These are phyloP conservation scores for Trypanosoma avium DNA, from an alignment of 208 protist genomes.

Conservation along the genomic window DNA sequence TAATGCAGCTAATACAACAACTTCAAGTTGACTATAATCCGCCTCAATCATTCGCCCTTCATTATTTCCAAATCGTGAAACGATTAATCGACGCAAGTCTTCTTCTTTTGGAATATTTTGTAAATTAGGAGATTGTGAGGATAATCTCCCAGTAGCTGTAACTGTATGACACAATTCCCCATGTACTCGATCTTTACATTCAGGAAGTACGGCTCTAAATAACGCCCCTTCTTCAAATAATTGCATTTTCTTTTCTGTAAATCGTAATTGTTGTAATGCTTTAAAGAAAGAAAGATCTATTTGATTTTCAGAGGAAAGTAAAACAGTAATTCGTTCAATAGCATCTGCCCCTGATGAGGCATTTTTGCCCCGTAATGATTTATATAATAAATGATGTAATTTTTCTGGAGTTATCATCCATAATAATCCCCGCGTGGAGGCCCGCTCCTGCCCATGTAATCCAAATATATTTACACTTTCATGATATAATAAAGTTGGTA, in stretches of 20 bases:
- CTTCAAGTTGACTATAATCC: constrained; percentile 91
- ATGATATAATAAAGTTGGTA: constrained; percentile 34
- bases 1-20: constrained; percentile 87
- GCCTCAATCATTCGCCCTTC: constrained; percentile 88
- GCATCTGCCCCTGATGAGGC: constrained; percentile 83
- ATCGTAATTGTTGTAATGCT: constrained; percentile 87
- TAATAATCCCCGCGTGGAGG: constrained; percentile 78
- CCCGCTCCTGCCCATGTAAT: constrained; percentile 84
- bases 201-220: constrained; percentile 84
- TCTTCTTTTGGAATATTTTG: constrained; percentile 90
- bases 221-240: constrained; percentile 88
- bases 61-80: constrained; percentile 75
- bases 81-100: constrained; percentile 76
- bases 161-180: constrained; percentile 89
- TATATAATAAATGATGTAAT: constrained; percentile 65
- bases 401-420: constrained; percentile 82
- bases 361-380: constrained; percentile 56
- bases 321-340: constrained; percentile 87
- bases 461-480: constrained; percentile 43
- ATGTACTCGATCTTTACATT: constrained; percentile 84
- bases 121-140: constrained; percentile 87
- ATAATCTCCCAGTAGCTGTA: constrained; percentile 86
- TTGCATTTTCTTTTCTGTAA: constrained; percentile 90
- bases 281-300: constrained; percentile 90
- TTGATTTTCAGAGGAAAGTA: constrained; percentile 73